Base-by-base conservation (phyloP, 371 early-diverging fungal genomes). In the Mortierella sp. region DNA sequence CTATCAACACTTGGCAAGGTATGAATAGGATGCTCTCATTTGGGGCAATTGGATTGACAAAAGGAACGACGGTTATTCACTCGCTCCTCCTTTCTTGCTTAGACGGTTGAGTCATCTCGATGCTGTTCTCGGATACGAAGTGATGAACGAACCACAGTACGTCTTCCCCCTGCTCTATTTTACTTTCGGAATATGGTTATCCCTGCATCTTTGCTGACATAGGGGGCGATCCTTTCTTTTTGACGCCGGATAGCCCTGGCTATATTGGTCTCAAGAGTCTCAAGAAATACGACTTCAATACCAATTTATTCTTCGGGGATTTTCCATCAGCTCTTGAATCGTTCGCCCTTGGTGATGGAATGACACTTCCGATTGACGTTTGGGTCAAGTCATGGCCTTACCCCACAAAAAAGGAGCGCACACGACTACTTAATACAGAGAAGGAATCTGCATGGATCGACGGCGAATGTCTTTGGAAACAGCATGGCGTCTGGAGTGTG, bases 101-200 rank as follows among this genome's bases (percentile, higher is more conserved):
- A 85, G 86, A 16, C 88, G 94, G 9, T 58, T 94, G 14, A 64
- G 58, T 44, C 83, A 88, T 56, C 63, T 91, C 13, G 83, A 86
- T 17, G 86, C 91, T 2, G 86, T 93, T 6, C 59, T 91, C 19
- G 94, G 91, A 8, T 91, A 90, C 63, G 94, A 94, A 58, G 88
- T 90, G 25, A 86, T 94, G 84, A 94, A 94, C 52, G 95, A 94
- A 58, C 95, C 95, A 9, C 90, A 90, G 78, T 77, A 73, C 49
- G 90, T 86, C 5, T 46, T 14, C 2, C 22, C 34, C 34, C 34
- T 4, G 34, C 10, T 10, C 4, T 34, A 34, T 10, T 34, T 10
- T 34, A 34, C 7, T 4, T 34, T 4, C 10, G 10, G 34, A 34
- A 34, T 34, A 34, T 34, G 34, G 10, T 34, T 10, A 34, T 34